phyloP scores from a whole-genome alignment of 257 asterid species.

The Prunella vulgaris region DNA sequence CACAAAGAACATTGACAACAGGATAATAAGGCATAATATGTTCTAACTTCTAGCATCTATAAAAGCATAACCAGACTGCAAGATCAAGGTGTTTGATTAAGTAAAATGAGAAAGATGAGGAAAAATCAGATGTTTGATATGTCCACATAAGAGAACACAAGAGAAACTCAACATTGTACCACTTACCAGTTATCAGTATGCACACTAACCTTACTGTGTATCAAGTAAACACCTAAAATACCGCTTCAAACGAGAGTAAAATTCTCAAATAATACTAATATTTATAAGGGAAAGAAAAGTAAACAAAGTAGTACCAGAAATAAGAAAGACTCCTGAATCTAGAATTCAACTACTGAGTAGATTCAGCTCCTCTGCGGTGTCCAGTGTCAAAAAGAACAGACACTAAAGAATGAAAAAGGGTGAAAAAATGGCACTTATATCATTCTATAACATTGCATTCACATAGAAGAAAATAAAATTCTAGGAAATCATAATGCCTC shows the following conservation, averaged over 20 bases:
- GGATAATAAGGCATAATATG: neutral
- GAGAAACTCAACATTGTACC: neutral
- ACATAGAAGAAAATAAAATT: neutral
- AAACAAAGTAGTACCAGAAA: neutral
- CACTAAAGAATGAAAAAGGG: neutral
- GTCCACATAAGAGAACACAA: neutral
- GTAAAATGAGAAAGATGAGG: neutral
- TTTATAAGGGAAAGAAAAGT: neutral
- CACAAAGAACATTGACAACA: neutral
- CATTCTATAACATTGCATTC: neutral
- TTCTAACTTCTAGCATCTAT: conserved; percentile 15
- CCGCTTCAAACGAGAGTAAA: neutral
- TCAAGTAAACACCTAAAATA: neutral
- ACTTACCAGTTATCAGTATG: neutral
- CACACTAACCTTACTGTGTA: neutral
- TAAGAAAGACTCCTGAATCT: neutral
- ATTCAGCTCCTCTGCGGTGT: neutral
- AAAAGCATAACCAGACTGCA: neutral
- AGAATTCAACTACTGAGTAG: conserved; percentile 17
- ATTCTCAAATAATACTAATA: neutral
- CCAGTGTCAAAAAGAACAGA: neutral
- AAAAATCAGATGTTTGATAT: neutral
- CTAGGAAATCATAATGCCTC: neutral
- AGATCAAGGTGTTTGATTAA: conserved; percentile 11
- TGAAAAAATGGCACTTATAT: conserved; percentile 3